These are phyloP conservation scores for Beauveria bassiana DNA, from an alignment of 2,329 filamentous ascomycete species.

Conservation along the genomic window DNA sequence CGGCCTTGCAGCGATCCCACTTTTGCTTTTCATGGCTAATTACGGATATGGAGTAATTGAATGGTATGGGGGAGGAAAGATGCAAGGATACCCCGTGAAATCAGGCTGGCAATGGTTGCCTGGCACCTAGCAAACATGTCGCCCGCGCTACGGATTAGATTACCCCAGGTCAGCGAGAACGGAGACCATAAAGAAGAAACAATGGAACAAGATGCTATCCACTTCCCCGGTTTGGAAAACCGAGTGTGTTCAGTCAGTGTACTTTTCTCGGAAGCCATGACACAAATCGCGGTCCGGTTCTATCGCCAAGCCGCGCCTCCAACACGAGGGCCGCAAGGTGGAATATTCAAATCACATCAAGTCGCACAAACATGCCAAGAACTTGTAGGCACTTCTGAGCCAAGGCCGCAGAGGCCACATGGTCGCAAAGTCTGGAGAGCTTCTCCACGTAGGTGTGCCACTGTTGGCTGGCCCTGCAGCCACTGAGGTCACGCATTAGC, in stretches of 20 bases:
- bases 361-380: neutral
- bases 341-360: neutral
- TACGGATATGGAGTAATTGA: too few relatives aligned
- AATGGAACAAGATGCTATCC: neutral
- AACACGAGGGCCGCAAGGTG: too few relatives aligned
- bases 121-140: too few relatives aligned
- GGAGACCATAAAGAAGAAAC: too few relatives aligned
- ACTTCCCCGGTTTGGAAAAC: neutral
- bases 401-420: neutral
- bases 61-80: too few relatives aligned
- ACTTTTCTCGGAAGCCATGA: neutral
- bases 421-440: neutral
- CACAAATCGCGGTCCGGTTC: neutral
- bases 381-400: neutral
- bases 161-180: too few relatives aligned
- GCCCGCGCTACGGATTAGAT: too few relatives aligned
- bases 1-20: neutral
- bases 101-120: too few relatives aligned
- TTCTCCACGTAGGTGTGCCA: neutral
- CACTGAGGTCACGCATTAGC: slow-evolving; percentile 9
- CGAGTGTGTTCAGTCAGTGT: neutral
- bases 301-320: neutral
- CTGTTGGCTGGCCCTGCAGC: neutral
- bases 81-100: too few relatives aligned
- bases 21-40: neutral